Evolutionary conservation across 495 filamentous ascomycete species (phyloP).

Genomic region (Peziza echinospora): DNA sequence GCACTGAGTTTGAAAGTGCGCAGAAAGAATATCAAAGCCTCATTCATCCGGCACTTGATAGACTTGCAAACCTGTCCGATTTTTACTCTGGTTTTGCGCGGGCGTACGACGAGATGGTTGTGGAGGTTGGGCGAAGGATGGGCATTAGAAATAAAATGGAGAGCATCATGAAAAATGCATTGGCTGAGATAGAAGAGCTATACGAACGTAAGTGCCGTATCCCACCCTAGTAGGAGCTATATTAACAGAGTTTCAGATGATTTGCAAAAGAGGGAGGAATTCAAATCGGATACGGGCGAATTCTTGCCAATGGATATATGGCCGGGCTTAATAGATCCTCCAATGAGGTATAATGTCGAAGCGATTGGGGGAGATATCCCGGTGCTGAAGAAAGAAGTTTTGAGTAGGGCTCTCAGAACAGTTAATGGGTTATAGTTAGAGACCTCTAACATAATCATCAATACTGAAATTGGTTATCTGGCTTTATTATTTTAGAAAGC

Average conservation of each 20-base stretch:
- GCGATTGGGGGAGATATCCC: conserved; percentile 29
- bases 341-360: conserved; percentile 34
- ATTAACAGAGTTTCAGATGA: conserved; percentile 26
- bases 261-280: conserved; percentile 48
- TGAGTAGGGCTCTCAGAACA: conserved; percentile 30
- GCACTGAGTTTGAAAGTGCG: conserved; percentile 44
- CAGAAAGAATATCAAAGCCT: conserved; percentile 55
- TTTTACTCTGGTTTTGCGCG: conserved; percentile 69
- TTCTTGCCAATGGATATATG: conserved; percentile 78
- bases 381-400: conserved; percentile 30
- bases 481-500: too few relatives aligned
- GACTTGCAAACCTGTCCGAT: conserved; percentile 47
- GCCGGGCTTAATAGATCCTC: conserved; percentile 44
- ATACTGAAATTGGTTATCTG: too few relatives aligned
- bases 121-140: conserved; percentile 58
- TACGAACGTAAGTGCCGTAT: conserved; percentile 27
- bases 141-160: conserved; percentile 49
- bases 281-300: conserved; percentile 63
- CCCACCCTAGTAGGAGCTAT: background rate
- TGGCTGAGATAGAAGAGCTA: conserved; percentile 51
- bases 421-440: conserved; percentile 5
- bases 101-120: conserved; percentile 61
- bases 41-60: conserved; percentile 43
- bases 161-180: conserved; percentile 50
- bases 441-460: too few relatives aligned